These are phyloP conservation scores for Amanita phalloides DNA, from an alignment of 768 basidiomycete species.

Conservation along the genomic window DNA sequence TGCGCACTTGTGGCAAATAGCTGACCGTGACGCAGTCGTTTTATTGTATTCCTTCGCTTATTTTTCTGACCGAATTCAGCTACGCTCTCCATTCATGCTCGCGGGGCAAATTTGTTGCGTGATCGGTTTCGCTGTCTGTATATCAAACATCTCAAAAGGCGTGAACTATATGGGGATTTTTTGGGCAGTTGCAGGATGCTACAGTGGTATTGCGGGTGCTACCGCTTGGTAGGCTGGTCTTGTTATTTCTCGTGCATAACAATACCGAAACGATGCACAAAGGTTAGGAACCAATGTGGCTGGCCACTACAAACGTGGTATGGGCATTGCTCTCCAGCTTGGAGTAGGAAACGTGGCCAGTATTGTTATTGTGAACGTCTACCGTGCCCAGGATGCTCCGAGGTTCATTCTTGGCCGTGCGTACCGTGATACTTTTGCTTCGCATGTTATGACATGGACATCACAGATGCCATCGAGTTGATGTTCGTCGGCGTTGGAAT, in stretches of 20 bases:
- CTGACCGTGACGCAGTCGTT: constrained; percentile 17
- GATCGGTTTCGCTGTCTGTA: neutral
- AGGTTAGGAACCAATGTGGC: constrained; percentile 60
- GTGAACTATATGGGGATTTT: constrained; percentile 69
- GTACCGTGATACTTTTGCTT: constrained; percentile 33
- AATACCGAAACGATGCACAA: too few relatives aligned
- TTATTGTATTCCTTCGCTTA: constrained; percentile 39
- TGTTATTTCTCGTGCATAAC: neutral
- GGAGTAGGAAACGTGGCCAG: constrained; percentile 59
- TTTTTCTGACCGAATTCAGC: constrained; percentile 46
- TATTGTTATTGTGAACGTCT: constrained; percentile 55
- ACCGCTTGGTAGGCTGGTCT: constrained; percentile 42
- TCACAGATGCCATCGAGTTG: neutral
- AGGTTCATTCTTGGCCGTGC: constrained; percentile 53
- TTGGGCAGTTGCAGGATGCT: constrained; percentile 55
- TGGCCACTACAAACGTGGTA: constrained; percentile 61
- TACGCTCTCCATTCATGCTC: neutral
- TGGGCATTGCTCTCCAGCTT: constrained; percentile 62
- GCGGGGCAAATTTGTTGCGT: neutral
- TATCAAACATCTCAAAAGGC: constrained; percentile 17
- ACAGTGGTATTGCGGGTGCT: constrained; percentile 47
- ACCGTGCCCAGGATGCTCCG: constrained; percentile 45
- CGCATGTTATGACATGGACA: constrained; percentile 24
- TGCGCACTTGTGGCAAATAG: neutral
- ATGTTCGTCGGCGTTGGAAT: constrained; percentile 38